Evolutionary conservation across 176 grass and related monocot genomes (phyloP), one percentile per base, ranked within the genome.

Genomic region (Eleusine indica): DNA sequence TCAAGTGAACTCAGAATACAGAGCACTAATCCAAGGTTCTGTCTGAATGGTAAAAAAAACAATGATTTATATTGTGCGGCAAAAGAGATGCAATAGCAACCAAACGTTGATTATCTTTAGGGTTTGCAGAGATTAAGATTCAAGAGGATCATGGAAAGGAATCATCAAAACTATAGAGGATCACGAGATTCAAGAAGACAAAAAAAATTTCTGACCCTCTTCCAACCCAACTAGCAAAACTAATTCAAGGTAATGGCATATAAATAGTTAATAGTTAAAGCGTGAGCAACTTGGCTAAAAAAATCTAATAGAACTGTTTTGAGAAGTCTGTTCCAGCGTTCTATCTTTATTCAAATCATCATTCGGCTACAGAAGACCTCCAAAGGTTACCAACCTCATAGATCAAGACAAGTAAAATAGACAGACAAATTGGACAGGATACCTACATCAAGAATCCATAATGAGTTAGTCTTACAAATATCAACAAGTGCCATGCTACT

Each of bases 401-500:
- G 39, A 43, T 58, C 30, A 87, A 75, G 13, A 79, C 57, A 58
- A 78, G 60, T 60, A 21, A 70, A 78, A 80, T 75, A 80, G 43
- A 25, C 5, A 32, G 19, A 48, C 40, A 8, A 28, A 48, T 39
- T 60, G 67, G 28, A 69, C 46, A 67, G 40, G 43, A 42, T 10
- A 41, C 11, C 32, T 38, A 75, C 40, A 75, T 32, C 21, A 85
- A 15, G 32, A 52, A 66, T 25, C 12, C 76, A n/a, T 19, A 66
- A 54, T 0, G 30, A 70, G 18, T 60, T 3, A 84, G 12, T 51
- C 37, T 10, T 19, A 61, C 35, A 70, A 76, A 56, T n/a, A 69
- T n/a, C 6, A 58, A 57, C 2, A 57, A 67, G 25, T 32, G 29
- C 16, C 6, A 28, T 67, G 29, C 10, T 67, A 58, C 12, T 73